These are phyloP conservation scores for Cryptococcus maquisensis DNA, from an alignment of 1,284 basidiomycete species.

Conservation along the genomic window DNA sequence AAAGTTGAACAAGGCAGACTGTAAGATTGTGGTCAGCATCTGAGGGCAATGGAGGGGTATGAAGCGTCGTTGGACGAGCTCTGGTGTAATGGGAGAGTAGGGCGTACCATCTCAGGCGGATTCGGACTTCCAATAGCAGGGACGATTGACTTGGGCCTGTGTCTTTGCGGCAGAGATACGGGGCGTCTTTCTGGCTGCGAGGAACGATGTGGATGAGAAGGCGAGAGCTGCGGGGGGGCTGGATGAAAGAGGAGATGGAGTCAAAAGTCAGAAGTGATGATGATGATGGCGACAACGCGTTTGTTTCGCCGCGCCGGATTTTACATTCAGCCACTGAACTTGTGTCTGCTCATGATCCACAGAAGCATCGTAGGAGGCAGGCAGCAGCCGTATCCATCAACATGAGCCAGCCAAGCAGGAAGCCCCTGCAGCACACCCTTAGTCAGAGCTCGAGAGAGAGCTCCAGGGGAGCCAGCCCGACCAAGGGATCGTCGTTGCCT, in stretches of 20 bases:
- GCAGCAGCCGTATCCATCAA: neutral
- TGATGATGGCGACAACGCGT: neutral
- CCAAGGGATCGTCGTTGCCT: neutral
- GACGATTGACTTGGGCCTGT: neutral
- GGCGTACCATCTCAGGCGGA: neutral
- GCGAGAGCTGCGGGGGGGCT: too few species aligned
- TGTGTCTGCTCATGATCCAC: neutral
- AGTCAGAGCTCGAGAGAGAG: neutral
- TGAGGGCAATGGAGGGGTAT: neutral
- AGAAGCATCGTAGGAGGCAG: neutral
- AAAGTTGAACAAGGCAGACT: constrained; percentile 99
- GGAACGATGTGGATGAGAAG: too few species aligned
- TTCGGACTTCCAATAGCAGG: too few species aligned
- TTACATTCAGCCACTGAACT: neutral
- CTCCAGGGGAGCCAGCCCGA: constrained; percentile 1
- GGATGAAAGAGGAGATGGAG: neutral
- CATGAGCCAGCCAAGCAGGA: neutral
- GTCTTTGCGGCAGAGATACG: neutral
- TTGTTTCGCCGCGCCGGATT: neutral
- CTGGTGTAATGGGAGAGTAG: neutral
- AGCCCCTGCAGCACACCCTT: neutral
- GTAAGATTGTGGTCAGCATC: constrained; percentile 4
- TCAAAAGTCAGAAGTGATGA: neutral
- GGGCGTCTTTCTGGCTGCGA: neutral
- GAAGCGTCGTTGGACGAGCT: neutral